A percentile compares a stretch with the other conserved stretches of the same genome.
Conservation (phyloP, 1,284 basidiomycete genomes). For the Austropuccinia psidii region DNA sequence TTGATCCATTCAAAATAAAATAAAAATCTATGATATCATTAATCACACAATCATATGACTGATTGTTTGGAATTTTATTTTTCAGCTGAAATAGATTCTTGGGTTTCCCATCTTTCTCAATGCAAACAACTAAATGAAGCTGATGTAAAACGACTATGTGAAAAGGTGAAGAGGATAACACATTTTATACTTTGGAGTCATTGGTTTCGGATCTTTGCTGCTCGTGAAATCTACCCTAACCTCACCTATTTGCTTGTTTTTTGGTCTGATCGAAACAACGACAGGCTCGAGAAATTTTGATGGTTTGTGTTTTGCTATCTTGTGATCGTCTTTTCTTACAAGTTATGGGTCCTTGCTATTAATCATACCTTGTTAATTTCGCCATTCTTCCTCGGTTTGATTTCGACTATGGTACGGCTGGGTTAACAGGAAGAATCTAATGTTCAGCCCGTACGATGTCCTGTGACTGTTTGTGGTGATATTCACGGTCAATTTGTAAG, state of each 20-base stretch:
- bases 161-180: constrained; percentile 67
- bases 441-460: constrained; percentile 94
- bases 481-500: constrained; percentile 99
- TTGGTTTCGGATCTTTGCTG: background rate
- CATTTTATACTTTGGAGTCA: background rate
- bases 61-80: too few relatives aligned
- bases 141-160: constrained; percentile 96
- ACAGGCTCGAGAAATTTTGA: constrained; percentile 34
- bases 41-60: too few relatives aligned
- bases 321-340: background rate
- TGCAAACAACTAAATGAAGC: constrained; percentile 95
- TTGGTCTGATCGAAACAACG: constrained; percentile 37
- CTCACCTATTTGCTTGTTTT: background rate
- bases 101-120: constrained; percentile 94
- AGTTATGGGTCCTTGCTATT: background rate
- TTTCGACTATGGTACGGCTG: background rate
- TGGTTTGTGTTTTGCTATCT: constrained; percentile 18
- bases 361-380: background rate
- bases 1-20: too few relatives aligned
- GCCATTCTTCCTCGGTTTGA: background rate
- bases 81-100: constrained; percentile 63
- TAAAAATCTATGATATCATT: background rate
- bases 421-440: constrained; percentile 68
- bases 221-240: background rate
- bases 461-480: constrained; percentile 93